These are phyloP conservation scores for Linnemannia schmuckeri DNA, from an alignment of 192 early-diverging fungal genomes.

Conservation along the genomic window DNA sequence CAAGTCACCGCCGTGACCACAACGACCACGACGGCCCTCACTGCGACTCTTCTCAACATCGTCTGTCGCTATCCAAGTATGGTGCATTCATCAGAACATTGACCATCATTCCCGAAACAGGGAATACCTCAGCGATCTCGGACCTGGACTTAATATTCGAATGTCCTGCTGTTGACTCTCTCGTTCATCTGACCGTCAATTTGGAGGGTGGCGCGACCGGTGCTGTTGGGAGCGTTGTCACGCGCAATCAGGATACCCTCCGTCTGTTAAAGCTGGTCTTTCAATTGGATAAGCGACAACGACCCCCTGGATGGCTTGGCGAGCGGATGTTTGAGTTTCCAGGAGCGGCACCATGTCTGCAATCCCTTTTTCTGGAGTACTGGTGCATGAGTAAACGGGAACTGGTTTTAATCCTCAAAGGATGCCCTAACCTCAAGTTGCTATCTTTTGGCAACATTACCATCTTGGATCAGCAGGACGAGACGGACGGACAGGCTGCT, in stretches of 20 bases:
- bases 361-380: conserved; percentile 22
- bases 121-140: background rate
- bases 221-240: conserved; percentile 2
- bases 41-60: background rate
- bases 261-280: conserved; percentile 10
- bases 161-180: conserved; percentile 4
- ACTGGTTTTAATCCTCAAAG: conserved; percentile 21
- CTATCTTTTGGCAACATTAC: conserved; percentile 12
- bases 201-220: background rate
- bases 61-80: background rate
- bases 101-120: background rate
- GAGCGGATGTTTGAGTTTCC: conserved; percentile 21
- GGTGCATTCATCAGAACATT: conserved; percentile 18
- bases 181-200: conserved; percentile 1
- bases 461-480: background rate
- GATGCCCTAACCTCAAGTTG: conserved; percentile 18
- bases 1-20: background rate
- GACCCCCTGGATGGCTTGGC: background rate
- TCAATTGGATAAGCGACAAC: conserved; percentile 4
- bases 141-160: conserved; percentile 17
- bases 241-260: conserved; percentile 15
- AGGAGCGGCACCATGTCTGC: background rate
- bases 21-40: background rate
- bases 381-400: conserved; percentile 20
- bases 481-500: background rate